Evolutionary conservation across 2,329 filamentous ascomycete genomes (phyloP).

Genomic region (Pseudogymnoascus sp.): DNA sequence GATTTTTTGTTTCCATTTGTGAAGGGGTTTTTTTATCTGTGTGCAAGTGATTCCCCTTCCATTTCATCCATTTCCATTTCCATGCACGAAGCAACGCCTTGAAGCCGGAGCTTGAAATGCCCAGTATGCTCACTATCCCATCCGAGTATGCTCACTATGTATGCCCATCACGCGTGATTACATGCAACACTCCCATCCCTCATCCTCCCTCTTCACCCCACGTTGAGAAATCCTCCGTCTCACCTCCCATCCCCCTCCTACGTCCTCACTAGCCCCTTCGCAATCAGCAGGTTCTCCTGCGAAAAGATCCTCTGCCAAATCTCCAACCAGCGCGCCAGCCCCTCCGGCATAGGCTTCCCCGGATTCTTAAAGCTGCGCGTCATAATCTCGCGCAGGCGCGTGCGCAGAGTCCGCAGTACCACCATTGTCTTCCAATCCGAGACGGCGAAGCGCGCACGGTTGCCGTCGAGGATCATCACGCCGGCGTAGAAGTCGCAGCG

Average conservation of each 20-base stretch:
- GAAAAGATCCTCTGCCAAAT: slow-evolving; percentile 65
- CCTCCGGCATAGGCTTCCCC: slow-evolving; percentile 52
- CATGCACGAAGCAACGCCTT: background rate
- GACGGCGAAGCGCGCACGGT: slow-evolving; percentile 74
- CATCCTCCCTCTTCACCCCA: background rate
- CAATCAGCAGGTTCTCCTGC: slow-evolving; percentile 19
- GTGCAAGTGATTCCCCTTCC: background rate
- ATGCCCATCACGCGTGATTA: background rate
- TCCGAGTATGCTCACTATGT: slow-evolving; percentile 7
- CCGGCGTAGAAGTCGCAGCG: slow-evolving; percentile 85
- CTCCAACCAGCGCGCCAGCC: slow-evolving; percentile 67
- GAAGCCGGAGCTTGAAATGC: slow-evolving; percentile 1
- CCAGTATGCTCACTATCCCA: slow-evolving; percentile 2
- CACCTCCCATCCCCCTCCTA: background rate
- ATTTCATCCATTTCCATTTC: background rate
- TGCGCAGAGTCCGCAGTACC: slow-evolving; percentile 74
- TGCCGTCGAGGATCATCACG: slow-evolving; percentile 78
- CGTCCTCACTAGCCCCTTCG: slow-evolving; percentile 1
- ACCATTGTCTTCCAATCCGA: slow-evolving; percentile 86
- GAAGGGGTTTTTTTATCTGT: background rate
- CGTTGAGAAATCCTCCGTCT: background rate
- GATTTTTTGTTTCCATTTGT: background rate
- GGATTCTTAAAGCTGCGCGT: slow-evolving; percentile 62
- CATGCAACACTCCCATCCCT: background rate
- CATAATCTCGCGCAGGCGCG: slow-evolving; percentile 67